Conservation (phyloP, 306 rosid species). For the Myrica gale region DNA sequence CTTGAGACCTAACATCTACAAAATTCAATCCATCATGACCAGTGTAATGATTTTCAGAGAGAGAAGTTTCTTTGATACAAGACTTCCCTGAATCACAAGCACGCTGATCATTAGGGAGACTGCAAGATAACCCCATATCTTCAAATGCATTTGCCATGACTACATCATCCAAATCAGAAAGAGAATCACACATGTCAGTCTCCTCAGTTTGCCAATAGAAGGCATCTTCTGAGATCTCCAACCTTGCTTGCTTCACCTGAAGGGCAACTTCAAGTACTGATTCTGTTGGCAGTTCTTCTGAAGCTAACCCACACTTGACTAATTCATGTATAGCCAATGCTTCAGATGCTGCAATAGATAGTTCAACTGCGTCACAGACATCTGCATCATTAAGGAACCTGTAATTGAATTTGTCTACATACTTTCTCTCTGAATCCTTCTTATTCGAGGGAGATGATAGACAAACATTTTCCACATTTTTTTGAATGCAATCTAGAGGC, state of each 20-base stretch:
- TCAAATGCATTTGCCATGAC: constrained; percentile 65
- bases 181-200: constrained; percentile 52
- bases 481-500: constrained; percentile 28
- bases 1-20: constrained; percentile 29
- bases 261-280: constrained; percentile 77
- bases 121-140: constrained; percentile 63
- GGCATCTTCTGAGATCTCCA: constrained; percentile 48
- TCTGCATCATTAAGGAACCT: constrained; percentile 40
- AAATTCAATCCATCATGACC: constrained; percentile 29
- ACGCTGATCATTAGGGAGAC: constrained; percentile 29
- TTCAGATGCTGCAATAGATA: constrained; percentile 83
- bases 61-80: constrained; percentile 44
- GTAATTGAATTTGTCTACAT: constrained; percentile 34
- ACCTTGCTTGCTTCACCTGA: constrained; percentile 65
- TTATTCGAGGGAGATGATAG: constrained; percentile 32
- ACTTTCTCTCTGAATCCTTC: constrained; percentile 31
- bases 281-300: constrained; percentile 41
- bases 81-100: constrained; percentile 31
- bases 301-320: constrained; percentile 39
- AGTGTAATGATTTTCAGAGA: constrained; percentile 28
- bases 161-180: constrained; percentile 79
- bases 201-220: constrained; percentile 36
- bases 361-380: constrained; percentile 60
- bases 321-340: constrained; percentile 78
- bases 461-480: constrained; percentile 31